These are phyloP conservation scores for Periglandula ipomoeae DNA, from an alignment of 2,329 filamentous ascomycete genomes.

Conservation along the genomic window DNA sequence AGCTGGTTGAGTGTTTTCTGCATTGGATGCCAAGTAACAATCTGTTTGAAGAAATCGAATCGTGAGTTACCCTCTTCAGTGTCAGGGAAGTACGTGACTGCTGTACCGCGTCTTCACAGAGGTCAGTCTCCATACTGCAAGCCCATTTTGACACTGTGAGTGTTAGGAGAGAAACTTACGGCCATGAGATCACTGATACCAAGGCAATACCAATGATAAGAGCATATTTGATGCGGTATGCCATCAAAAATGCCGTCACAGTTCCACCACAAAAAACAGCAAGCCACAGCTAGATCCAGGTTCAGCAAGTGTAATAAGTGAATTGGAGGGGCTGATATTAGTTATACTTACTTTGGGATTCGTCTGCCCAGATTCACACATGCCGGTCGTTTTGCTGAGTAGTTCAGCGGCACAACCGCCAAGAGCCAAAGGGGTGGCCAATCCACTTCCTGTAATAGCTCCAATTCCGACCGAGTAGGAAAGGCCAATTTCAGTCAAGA, in stretches of 20 bases:
- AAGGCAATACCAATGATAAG: slow-evolving; percentile 65
- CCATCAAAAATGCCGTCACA: slow-evolving; percentile 71
- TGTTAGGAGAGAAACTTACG: slow-evolving; percentile 36
- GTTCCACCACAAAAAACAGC: slow-evolving; percentile 75
- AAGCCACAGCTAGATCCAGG: slow-evolving; percentile 59
- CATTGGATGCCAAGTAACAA: slow-evolving; percentile 65
- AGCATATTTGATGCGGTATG: slow-evolving; percentile 65
- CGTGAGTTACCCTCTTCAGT: slow-evolving; percentile 52
- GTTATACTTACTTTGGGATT: slow-evolving; percentile 50
- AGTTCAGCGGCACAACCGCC: slow-evolving; percentile 60
- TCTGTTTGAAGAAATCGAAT: slow-evolving; percentile 64
- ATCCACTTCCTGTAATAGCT: slow-evolving; percentile 59
- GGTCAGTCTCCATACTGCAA: no score
- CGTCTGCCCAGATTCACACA: slow-evolving; percentile 58
- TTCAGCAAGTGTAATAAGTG: slow-evolving; percentile 6
- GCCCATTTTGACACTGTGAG: no score
- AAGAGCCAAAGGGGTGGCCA: slow-evolving; percentile 62
- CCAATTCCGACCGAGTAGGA: slow-evolving; percentile 80
- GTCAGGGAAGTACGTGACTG: slow-evolving; percentile 65
- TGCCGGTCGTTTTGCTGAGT: slow-evolving; percentile 34
- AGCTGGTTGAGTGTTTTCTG: slow-evolving; percentile 51
- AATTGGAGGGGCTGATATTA: not conserved
- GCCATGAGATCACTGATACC: slow-evolving; percentile 68
- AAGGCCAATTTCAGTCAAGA: slow-evolving; percentile 54
- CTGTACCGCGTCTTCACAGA: slow-evolving; percentile 54